Conservation (phyloP, 495 filamentous ascomycete species). For the Polyplosphaeria fusca region DNA sequence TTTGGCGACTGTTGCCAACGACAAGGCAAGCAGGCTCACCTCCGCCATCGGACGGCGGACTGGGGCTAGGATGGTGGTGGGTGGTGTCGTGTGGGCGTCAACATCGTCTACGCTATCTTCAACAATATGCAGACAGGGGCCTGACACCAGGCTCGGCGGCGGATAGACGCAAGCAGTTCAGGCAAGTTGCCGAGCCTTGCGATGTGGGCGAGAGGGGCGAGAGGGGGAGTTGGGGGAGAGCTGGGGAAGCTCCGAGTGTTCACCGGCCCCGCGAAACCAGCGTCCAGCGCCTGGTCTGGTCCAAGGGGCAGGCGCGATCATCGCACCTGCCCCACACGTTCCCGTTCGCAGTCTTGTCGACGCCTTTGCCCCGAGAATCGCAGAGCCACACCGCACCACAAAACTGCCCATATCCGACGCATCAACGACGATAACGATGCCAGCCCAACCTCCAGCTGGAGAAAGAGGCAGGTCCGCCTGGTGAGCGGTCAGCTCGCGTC, state of each 20-base stretch:
- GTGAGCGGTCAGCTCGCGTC: background rate
- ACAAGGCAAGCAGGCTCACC: background rate
- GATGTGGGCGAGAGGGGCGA: background rate
- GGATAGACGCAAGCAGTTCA: background rate
- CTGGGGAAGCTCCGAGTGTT: slow-evolving; percentile 16
- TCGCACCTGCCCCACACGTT: slow-evolving; percentile 32
- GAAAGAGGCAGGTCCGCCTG: background rate
- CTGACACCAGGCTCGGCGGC: background rate
- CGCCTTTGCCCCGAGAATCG: background rate
- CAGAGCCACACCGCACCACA: background rate
- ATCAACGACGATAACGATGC: background rate
- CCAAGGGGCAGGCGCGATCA: slow-evolving; percentile 20
- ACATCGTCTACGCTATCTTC: background rate
- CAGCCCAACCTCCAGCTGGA: background rate
- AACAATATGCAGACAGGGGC: background rate
- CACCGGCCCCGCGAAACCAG: slow-evolving; percentile 3
- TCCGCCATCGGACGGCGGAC: slow-evolving; percentile 2
- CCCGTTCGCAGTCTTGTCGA: slow-evolving; percentile 7
- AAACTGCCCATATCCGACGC: background rate
- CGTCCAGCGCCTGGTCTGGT: background rate
- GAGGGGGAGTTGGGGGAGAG: background rate
- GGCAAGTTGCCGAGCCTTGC: too few species aligned
- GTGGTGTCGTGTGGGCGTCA: background rate
- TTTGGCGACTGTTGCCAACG: background rate
- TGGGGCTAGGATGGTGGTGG: background rate